Evolutionary conservation across 805 yeast genomes (phyloP).

Genomic region (Monosporozyma aerobia): DNA sequence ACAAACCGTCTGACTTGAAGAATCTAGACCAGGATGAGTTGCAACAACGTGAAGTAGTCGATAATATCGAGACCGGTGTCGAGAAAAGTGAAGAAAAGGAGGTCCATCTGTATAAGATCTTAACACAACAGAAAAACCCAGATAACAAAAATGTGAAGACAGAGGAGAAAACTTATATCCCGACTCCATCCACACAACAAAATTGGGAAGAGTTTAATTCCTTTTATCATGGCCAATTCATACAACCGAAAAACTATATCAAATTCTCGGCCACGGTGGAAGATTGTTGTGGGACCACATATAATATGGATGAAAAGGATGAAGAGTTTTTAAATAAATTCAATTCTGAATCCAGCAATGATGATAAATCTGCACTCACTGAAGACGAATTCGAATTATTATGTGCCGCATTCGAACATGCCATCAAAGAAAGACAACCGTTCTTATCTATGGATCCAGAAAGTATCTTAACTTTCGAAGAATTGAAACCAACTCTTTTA

Average conservation of each 20-base stretch:
- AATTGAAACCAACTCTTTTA: slow-evolving; percentile 46
- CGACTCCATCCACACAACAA: slow-evolving; percentile 91
- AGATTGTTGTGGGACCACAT: slow-evolving; percentile 78
- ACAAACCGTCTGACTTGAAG: slow-evolving; percentile 71
- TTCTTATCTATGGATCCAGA: slow-evolving; percentile 77
- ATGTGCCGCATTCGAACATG: slow-evolving; percentile 62
- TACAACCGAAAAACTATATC: slow-evolving; percentile 70
- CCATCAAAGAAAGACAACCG: slow-evolving; percentile 77
- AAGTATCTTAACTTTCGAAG: slow-evolving; percentile 61
- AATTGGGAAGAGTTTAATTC: slow-evolving; percentile 69
- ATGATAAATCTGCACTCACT: slow-evolving; percentile 33
- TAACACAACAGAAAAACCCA: slow-evolving; percentile 42
- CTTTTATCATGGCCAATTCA: slow-evolving; percentile 60
- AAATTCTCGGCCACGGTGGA: slow-evolving; percentile 93
- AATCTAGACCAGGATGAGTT: slow-evolving; percentile 50
- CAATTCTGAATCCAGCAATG: slow-evolving; percentile 5
- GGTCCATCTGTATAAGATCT: slow-evolving; percentile 86
- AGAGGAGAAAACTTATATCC: slow-evolving; percentile 56
- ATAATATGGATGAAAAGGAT: slow-evolving; percentile 86
- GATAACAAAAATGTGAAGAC: slow-evolving; percentile 9
- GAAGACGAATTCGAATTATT: slow-evolving; percentile 84
- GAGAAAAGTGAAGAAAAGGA: slow-evolving; percentile 97
- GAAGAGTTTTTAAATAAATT: slow-evolving; percentile 45
- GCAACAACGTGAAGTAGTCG: slow-evolving; percentile 74
- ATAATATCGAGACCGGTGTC: slow-evolving; percentile 85